Conservation (phyloP, 2,329 filamentous ascomycete genomes). For the Exophiala sp. region DNA sequence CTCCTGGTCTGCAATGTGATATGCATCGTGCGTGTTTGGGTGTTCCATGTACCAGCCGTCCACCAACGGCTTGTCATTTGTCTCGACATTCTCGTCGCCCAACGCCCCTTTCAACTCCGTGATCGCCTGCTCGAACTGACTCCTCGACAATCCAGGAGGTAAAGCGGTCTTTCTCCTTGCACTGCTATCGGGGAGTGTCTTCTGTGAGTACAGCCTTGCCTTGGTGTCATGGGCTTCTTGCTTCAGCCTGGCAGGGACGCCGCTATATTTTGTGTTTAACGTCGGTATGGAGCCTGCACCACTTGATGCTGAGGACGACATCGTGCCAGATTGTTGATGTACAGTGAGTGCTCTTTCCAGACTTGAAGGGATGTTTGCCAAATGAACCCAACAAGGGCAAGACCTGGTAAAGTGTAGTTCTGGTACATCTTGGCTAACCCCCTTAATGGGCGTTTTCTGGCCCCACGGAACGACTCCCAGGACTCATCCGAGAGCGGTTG, state of each 20-base stretch:
- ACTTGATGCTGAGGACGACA: constrained; percentile 12
- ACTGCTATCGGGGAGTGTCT: constrained; percentile 23
- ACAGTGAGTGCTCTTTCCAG: no score
- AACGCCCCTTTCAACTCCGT: constrained; percentile 19
- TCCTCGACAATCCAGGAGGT: constrained; percentile 21
- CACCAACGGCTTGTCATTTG: constrained; percentile 28
- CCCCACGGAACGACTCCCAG: no score
- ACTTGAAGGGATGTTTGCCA: no score
- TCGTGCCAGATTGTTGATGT: not conserved
- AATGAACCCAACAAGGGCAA: no score
- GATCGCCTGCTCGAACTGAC: constrained; percentile 24
- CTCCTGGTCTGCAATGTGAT: constrained; percentile 41
- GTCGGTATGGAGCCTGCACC: constrained; percentile 14
- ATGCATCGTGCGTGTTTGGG: constrained; percentile 42
- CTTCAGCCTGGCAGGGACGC: constrained; percentile 18
- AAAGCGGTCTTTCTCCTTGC: constrained; percentile 13
- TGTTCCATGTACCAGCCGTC: constrained; percentile 37
- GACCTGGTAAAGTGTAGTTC: no score
- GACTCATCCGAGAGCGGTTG: no score
- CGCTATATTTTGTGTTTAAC: constrained; percentile 16
- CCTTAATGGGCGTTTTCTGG: no score
- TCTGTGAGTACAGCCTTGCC: constrained; percentile 22
- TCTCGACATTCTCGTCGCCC: constrained; percentile 23
- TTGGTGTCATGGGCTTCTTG: constrained; percentile 24
- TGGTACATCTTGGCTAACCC: no score